Conservation (phyloP, 1,284 basidiomycete species). For the Pisolithus thermaeus region DNA sequence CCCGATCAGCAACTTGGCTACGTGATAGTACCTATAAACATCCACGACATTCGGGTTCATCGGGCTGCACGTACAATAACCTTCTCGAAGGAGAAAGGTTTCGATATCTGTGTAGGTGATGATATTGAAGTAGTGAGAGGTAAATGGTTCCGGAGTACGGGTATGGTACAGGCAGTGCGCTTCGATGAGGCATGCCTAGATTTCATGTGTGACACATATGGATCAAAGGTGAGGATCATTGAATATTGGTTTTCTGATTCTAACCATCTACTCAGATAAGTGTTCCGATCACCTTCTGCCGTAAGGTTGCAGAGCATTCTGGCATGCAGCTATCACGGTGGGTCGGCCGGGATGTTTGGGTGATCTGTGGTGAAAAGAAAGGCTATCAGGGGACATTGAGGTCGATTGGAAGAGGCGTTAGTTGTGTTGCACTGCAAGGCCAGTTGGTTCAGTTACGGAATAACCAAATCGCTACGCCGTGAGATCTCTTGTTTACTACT, state of each 20-base stretch:
- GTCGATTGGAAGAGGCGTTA: neutral
- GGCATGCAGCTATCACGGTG: neutral
- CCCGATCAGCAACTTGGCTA: neutral
- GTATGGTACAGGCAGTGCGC: neutral
- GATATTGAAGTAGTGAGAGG: neutral
- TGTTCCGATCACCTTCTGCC: neutral
- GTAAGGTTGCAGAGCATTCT: neutral
- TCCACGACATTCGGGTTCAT: neutral
- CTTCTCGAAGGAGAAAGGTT: constrained; percentile 1
- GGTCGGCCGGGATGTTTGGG: neutral
- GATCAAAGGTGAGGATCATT: neutral
- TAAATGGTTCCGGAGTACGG: neutral
- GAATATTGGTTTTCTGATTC: neutral
- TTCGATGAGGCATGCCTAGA: neutral
- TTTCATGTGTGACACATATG: neutral
- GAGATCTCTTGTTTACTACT: neutral
- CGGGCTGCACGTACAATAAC: neutral
- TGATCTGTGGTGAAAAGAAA: constrained; percentile 3
- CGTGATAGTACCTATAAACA: neutral
- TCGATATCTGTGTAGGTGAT: constrained; percentile 1
- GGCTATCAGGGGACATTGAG: neutral
- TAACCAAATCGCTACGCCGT: neutral
- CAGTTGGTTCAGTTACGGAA: neutral
- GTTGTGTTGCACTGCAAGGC: neutral
- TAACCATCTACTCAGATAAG: neutral